These are phyloP conservation scores for Marasmius sp. DNA, from an alignment of 1,284 basidiomycete species.

Conservation along the genomic window DNA sequence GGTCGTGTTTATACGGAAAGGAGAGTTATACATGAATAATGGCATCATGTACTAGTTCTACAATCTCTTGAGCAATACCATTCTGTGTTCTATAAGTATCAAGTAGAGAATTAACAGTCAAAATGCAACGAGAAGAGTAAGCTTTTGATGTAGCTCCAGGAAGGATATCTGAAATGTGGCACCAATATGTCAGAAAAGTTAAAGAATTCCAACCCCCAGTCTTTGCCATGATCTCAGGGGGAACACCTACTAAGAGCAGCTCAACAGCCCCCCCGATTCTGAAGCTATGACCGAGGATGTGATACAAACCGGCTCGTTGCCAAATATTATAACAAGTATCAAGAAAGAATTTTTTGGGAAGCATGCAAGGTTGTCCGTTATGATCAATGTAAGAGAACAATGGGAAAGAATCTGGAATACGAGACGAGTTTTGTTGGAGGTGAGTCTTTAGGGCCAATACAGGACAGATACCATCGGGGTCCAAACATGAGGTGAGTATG, in stretches of 20 bases:
- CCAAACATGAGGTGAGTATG: not conserved
- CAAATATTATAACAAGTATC: slow-evolving; percentile 17
- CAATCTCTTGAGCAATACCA: too few species aligned
- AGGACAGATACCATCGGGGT: not conserved
- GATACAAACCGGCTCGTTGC: not conserved
- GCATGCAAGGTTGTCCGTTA: not conserved
- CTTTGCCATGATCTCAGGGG: slow-evolving; percentile 23
- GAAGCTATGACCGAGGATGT: slow-evolving; percentile 25
- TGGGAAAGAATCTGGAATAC: not conserved
- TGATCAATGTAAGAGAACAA: not conserved
- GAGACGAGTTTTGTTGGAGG: not conserved
- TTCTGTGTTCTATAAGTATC: too few species aligned
- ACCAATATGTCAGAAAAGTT: slow-evolving; percentile 29
- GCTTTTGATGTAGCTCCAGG: too few species aligned
- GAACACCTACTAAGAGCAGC: slow-evolving; percentile 22
- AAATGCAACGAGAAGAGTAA: too few species aligned
- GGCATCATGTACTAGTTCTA: too few species aligned
- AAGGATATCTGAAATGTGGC: too few species aligned
- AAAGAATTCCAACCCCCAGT: slow-evolving; percentile 27
- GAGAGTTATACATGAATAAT: too few species aligned
- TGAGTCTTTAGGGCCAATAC: not conserved
- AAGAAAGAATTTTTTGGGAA: slow-evolving; percentile 15
- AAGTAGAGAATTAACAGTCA: too few species aligned
- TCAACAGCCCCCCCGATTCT: slow-evolving; percentile 28
- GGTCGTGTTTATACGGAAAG: too few species aligned